Base-by-base conservation (phyloP, 768 basidiomycete species). In the Butyriboletus loyo region DNA sequence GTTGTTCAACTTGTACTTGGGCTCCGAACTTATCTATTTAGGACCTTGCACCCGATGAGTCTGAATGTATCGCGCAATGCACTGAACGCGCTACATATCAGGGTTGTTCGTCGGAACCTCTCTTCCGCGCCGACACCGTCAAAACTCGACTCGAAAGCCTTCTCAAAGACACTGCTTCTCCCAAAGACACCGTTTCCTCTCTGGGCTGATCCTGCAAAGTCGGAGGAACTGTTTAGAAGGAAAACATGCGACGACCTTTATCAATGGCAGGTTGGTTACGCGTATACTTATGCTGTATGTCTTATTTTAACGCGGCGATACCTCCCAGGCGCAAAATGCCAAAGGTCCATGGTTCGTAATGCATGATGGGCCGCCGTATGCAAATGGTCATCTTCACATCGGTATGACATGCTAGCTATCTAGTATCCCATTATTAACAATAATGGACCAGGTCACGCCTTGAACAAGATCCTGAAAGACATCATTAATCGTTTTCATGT, bases 301-400 rank as follows among this genome's bases (percentile, higher is more conserved):
- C 32, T 24, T 48, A n/a, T 46, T 49, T 35, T 27, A n/a, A 49
- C 19, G 39, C 35, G 32, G 14, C 43, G 13, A 25, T 25, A 7
- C 49, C 25, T 46, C 24, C 17, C 63, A 95, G 92, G 80, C 76
- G 72, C 73, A 83, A 55, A 83, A 89, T 61, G 80, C 75, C 13
- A 73, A 78, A 31, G 81, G 89, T 3, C 81, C 84, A 1, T 64
- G 84, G 28, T 98, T 94, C 62, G 86, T 97, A 13, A 75, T 95
- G 46, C 94, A 96, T 58, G 96, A 99, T 67, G 97, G 96, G 0
- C 96, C 96, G 30, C 97, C 97, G 0, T 98, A 98, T 64, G 96
- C 96, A 2, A 99, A 99, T 65, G 97, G 97, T 0, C 82, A 91
- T 66, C 73, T 99, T 37, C 96, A 99, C 66, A 94, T 95, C 77